Conservation (phyloP, 2,329 filamentous ascomycete genomes). For the Pseudogymnoascus sp. region DNA sequence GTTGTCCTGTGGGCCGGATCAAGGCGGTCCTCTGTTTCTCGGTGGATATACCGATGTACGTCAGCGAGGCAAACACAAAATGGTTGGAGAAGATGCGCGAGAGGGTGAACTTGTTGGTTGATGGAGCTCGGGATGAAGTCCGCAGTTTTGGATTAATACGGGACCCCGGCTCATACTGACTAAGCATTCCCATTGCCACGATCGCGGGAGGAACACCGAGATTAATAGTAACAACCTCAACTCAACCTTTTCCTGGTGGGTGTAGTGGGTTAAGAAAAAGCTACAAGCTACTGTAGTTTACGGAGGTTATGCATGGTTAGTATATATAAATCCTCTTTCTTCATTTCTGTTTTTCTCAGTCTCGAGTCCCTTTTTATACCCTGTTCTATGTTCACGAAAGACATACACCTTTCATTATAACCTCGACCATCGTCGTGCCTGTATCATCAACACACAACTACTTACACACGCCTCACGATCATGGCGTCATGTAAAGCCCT, state of each 20-base stretch:
- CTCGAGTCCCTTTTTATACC: background rate
- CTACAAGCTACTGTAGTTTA: background rate
- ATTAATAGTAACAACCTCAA: background rate
- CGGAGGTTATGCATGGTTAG: background rate
- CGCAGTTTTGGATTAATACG: background rate
- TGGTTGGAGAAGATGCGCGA: background rate
- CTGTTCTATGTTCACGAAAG: background rate
- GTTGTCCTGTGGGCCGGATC: background rate
- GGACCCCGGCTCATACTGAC: background rate
- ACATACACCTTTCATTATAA: background rate
- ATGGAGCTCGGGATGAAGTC: background rate
- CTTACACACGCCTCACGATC: background rate
- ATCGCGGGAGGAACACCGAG: constrained; percentile 1
- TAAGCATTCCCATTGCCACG: background rate
- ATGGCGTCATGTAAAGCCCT: constrained; percentile 30
- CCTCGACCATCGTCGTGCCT: background rate
- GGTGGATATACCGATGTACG: background rate
- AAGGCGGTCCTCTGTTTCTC: background rate
- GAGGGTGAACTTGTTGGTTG: background rate
- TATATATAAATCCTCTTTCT: background rate
- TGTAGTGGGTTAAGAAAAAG: background rate
- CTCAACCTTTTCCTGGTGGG: background rate
- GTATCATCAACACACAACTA: background rate
- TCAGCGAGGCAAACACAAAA: background rate
- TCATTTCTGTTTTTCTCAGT: constrained; percentile 1